Evolutionary conservation across 106 monocot genomes (phyloP), one percentile per base, ranked within the genome.

Genomic region (Allium sativum): DNA sequence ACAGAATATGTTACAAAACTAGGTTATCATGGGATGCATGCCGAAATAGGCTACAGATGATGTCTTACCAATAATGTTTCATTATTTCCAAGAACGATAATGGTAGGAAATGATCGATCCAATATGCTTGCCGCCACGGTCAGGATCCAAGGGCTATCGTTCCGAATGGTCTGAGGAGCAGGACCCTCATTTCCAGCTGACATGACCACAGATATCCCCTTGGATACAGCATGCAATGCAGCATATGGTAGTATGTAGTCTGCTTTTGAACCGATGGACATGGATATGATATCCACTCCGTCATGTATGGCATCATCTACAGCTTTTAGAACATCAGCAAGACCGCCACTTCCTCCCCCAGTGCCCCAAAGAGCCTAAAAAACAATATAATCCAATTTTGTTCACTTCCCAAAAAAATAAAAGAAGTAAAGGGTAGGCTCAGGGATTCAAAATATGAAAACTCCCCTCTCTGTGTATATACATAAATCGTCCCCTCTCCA

Each of bases 261-360:
- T 17, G 53, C 18, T 0, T 2, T 11, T 0, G 43, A 57, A 3
- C 77, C 80, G 7, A 87, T 60, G 0, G 87, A 88, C 7, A 77
- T 17, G 3, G 87, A 88, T 52, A 88, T 44, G 8, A 83, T 65
- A 52, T 88, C 74, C n/a, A 79, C 83, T 13, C 87, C 83, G 46
- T 88, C 87, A 8, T 67, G 40, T 51, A 83, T 88, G 4, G 83
- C 83, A 7, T 52, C 69, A 10, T 82, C 79, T 15, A 59, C 40
- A 17, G 59, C 42, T 16, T 59, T 59, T 16, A 59, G 1, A 7
- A 48, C 72, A 63, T 3, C 56, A 74, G 83, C 84, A 0, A 84
- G 57, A 20, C 77, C 55, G 4, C 73, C 77, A 77, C 1, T 69
- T 48, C 7, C 42, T 53, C 21, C 83, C 72, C 0, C 65, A 57